Base-by-base conservation (phyloP, 768 basidiomycete genomes). In the Tylopilus intermedius region DNA sequence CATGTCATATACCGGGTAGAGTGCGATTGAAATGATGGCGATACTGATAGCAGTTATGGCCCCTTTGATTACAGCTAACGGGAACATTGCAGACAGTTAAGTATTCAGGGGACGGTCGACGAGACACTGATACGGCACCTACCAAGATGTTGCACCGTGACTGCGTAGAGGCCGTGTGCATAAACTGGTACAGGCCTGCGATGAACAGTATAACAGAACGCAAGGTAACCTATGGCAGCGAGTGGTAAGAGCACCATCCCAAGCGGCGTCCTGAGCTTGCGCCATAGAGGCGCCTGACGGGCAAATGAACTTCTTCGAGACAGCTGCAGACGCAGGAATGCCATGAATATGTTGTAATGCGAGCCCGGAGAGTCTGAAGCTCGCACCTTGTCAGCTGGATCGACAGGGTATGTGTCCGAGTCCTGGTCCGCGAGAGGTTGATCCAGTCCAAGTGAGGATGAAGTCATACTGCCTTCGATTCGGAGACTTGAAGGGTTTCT, bases 151-250 rank as follows among this genome's bases (percentile, higher is more conserved):
- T 58, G 5, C 2, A 55, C 56, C 1, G 61, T 63, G n/a, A 63
- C 54, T 29, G 45, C 21, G 18, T 18, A 63, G 7, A 66, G 49
- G 11, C 64, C 63, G 5, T 56, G 54, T 6, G 59, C 56, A n/a
- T 52, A 63, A 35, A 69, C 58, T 26, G 68, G 66, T 11, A 68
- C 58, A 5, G 53, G 47, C 22, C 27, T 60, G 8, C 53, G 50
- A 27, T 65, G 62, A 42, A 61, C 64, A 3, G 57, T 43, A 29
- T 62, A 70, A 50, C 67, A 70, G 30, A 70, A 68, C 0, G 57
- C 56, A 9, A 70, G 50, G 47, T 66, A 68, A 15, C 38, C 67
- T 27, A 70, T 60, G 4, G 67, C 67, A 3, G 55, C 53, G 11
- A 68, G 39, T 8, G 69, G 61, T 2, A 70, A 43, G 52, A 67